Evolutionary conservation across 2,329 filamentous ascomycete genomes (phyloP), one percentile per base, ranked within the genome.

Genomic region (Fusarium verrucosum): DNA sequence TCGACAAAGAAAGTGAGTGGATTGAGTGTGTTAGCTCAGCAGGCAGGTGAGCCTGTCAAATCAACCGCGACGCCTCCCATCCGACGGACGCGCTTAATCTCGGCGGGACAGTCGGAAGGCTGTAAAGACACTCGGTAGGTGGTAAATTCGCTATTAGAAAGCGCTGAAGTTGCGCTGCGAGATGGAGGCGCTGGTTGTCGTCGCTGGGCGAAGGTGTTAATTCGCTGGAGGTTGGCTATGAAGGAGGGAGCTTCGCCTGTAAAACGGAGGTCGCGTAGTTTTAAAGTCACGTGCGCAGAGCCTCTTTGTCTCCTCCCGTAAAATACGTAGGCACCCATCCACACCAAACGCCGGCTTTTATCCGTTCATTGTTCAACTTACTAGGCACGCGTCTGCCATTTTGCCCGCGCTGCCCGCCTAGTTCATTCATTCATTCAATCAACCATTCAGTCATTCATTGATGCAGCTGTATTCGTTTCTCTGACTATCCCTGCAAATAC

Each of bases 41-140:
- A 80, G 80, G 79, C 82, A 78, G 76, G 74, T 75, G 77, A 79
- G 83, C 83, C 82, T 79, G 79, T 79, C 77, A 79, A 77, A 74
- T 76, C 74, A 70, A 72, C 75, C 73, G 76, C 74, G 74, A 74
- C 73, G 74, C 76, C 76, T 78, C 80, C 78, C 81, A 83, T 83
- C 75, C 80, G 80, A 78, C 73, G 73, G 80, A 78, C 73, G 73
- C 73, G 72, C 70, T 65, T 28, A 62, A 63, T 56, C 55, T 62
- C 32, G 54, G 40, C 44, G 56, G 61, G 49, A 53, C 62, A 41
- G 56, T 68, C 54, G 67, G 40, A 56, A 56, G 50, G 38, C 38
- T 56, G 41, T 40, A 23, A 50, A 59, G 52, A 45, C 26, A 38
- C 40, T 57, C 46, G 32, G 25, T 42, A 42, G 23, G 47, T 41